Percentiles rank a stretch among this genome's conserved stretches.
Evolutionary conservation across 2,329 filamentous ascomycete species (phyloP).

Genomic region (Aspergillus uvarum): DNA sequence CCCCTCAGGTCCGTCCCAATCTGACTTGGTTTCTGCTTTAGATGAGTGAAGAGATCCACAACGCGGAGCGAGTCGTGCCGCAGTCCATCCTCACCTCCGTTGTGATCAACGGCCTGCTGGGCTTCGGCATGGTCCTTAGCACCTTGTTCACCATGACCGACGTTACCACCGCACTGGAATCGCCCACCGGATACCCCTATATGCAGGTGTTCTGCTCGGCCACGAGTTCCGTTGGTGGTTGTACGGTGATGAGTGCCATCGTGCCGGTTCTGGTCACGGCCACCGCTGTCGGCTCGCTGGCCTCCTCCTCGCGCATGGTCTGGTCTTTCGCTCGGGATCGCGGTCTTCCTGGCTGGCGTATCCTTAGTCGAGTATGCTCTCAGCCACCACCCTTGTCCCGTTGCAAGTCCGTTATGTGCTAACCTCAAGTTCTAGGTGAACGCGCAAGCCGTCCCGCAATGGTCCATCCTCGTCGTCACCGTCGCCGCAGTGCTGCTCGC

Average conservation of each 20-base stretch:
- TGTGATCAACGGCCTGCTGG: constrained; percentile 1
- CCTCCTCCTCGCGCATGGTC: neutral
- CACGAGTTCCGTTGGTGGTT: neutral
- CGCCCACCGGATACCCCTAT: constrained; percentile 1
- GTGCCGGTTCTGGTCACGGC: constrained; percentile 1
- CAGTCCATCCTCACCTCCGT: constrained; percentile 7
- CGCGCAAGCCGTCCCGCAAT: constrained; percentile 2
- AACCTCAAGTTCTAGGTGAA: neutral
- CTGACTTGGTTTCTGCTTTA: neutral
- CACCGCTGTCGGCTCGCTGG: neutral
- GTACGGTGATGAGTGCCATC: constrained; percentile 5
- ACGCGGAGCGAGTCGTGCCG: constrained; percentile 1
- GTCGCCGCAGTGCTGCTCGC: neutral
- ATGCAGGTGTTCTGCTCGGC: constrained; percentile 3
- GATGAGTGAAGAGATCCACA: constrained; percentile 7
- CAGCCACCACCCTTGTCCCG: too few species aligned
- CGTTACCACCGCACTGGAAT: neutral
- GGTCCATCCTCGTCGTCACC: constrained; percentile 4
- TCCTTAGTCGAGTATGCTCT: neutral
- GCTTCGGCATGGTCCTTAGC: constrained; percentile 3
- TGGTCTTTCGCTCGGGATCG: constrained; percentile 3
- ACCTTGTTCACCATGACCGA: constrained; percentile 7
- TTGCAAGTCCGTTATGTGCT: neutral
- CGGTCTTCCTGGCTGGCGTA: constrained; percentile 1
- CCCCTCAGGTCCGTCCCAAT: too few species aligned